These are phyloP conservation scores for Endoconidiophora laricicola DNA, from an alignment of 2,329 filamentous ascomycete genomes.

Conservation along the genomic window DNA sequence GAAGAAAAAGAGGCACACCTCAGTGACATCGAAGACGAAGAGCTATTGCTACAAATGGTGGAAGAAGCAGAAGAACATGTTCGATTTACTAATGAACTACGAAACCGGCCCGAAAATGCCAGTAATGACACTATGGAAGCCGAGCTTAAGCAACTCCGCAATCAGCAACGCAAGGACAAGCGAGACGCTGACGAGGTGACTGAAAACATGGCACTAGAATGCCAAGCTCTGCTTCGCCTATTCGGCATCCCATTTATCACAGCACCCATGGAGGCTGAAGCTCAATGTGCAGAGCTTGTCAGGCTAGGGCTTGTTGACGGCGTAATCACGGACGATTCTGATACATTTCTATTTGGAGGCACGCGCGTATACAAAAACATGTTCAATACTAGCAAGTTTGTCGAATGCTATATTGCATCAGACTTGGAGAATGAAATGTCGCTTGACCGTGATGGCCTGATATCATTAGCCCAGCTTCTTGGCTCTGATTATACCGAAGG, in stretches of 20 bases:
- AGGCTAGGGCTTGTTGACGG: conserved; percentile 78
- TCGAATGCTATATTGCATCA: conserved; percentile 76
- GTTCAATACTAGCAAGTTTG: conserved; percentile 97
- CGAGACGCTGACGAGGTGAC: conserved; percentile 94
- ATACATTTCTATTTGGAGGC: conserved; percentile 92
- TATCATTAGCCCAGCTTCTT: conserved; percentile 75
- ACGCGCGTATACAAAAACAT: conserved; percentile 98
- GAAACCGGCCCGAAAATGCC: conserved; percentile 52
- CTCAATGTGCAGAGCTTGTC: conserved; percentile 88
- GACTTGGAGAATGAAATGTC: conserved; percentile 85
- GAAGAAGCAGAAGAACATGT: conserved; percentile 88
- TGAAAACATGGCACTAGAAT: conserved; percentile 88
- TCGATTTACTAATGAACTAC: conserved; percentile 76
- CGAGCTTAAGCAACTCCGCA: conserved; percentile 72
- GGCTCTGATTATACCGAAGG: conserved; percentile 94
- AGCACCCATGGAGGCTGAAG: conserved; percentile 97
- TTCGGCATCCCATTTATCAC: conserved; percentile 96
- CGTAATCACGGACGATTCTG: conserved; percentile 93
- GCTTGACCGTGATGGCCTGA: conserved; percentile 71
- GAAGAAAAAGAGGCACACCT: conserved; percentile 43
- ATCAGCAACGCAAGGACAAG: conserved; percentile 91
- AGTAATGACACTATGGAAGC: conserved; percentile 68
- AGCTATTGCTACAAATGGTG: conserved; percentile 70
- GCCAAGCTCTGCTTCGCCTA: conserved; percentile 72
- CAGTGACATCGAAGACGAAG: conserved; percentile 83